Percentiles rank a stretch among this genome's conserved stretches.
Evolutionary conservation across 495 filamentous ascomycete genomes (phyloP).

Genomic region (Lindgomyces ingoldianus): DNA sequence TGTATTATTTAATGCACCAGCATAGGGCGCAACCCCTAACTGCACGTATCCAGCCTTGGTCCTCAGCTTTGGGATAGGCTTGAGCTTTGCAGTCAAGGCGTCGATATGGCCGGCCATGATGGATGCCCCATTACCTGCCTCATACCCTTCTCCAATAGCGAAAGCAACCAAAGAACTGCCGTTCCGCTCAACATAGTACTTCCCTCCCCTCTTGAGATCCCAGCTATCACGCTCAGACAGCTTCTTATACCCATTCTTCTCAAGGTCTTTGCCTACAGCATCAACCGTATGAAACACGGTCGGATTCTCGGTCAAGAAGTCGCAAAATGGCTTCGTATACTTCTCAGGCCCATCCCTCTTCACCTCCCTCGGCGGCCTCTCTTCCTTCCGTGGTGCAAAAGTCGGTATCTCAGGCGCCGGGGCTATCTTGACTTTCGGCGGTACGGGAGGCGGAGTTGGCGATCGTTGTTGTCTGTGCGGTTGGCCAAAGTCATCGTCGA

Average conservation of each 20-base stretch:
- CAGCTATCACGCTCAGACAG: conserved; percentile 79
- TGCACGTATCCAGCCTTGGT: conserved; percentile 83
- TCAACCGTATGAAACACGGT: conserved; percentile 89
- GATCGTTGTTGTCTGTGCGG: conserved; percentile 1
- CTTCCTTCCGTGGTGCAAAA: not conserved
- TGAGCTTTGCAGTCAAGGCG: conserved; percentile 81
- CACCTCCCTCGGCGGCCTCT: not conserved
- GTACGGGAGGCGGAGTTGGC: conserved; percentile 32
- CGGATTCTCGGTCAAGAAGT: conserved; percentile 86
- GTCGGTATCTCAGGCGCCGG: conserved; percentile 19
- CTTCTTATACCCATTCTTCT: conserved; percentile 69
- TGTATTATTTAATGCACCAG: conserved; percentile 77
- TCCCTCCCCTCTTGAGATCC: conserved; percentile 78
- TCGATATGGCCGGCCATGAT: conserved; percentile 90
- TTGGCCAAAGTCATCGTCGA: conserved; percentile 27
- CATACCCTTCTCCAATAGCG: conserved; percentile 74
- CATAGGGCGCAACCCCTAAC: conserved; percentile 90
- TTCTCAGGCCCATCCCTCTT: conserved; percentile 24
- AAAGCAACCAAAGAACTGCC: conserved; percentile 87
- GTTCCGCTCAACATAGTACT: conserved; percentile 87
- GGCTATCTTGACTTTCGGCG: conserved; percentile 32
- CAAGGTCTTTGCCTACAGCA: conserved; percentile 70
- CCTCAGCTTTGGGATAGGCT: conserved; percentile 82
- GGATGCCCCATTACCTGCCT: conserved; percentile 79
- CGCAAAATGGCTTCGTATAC: conserved; percentile 81